These are phyloP conservation scores for Nicotiana tabacum DNA, from an alignment of 257 asterid genomes.

Conservation along the genomic window DNA sequence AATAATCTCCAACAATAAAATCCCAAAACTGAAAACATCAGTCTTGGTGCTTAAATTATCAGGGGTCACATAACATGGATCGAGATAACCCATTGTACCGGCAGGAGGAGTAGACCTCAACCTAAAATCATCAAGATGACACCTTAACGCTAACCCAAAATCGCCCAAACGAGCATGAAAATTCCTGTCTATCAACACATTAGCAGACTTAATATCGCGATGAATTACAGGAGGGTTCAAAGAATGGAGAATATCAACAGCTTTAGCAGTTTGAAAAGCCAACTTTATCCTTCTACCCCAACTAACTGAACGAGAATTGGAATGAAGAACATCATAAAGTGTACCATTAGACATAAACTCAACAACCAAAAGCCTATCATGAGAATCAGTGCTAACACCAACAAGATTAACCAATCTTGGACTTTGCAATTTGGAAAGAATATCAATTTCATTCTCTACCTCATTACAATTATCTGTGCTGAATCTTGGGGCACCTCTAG, in stretches of 20 bases:
- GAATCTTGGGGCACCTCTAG: constrained; percentile 31
- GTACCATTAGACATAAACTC: constrained; percentile 91
- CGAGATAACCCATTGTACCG: constrained; percentile 92
- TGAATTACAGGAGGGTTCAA: constrained; percentile 67
- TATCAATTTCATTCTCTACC: constrained; percentile 70
- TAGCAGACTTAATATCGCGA: constrained; percentile 80
- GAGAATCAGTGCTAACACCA: constrained; percentile 47
- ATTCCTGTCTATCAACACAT: constrained; percentile 62
- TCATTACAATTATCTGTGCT: constrained; percentile 46
- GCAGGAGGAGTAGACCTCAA: constrained; percentile 87
- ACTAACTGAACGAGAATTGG: constrained; percentile 46
- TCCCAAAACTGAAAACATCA: constrained; percentile 81
- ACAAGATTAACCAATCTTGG: constrained; percentile 73
- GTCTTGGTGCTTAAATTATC: constrained; percentile 68
- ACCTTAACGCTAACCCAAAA: constrained; percentile 75
- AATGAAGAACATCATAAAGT: constrained; percentile 64
- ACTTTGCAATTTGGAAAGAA: constrained; percentile 55
- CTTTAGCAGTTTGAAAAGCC: constrained; percentile 71
- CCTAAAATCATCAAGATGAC: constrained; percentile 51
- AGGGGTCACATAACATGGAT: constrained; percentile 78
- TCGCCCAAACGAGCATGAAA: constrained; percentile 76
- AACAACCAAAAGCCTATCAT: constrained; percentile 62
- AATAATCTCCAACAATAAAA: constrained; percentile 71
- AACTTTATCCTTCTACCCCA: constrained; percentile 77
- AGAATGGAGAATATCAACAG: constrained; percentile 60